These are phyloP conservation scores for Cicer cuneatum DNA, from an alignment of 306 rosid species.

Conservation along the genomic window DNA sequence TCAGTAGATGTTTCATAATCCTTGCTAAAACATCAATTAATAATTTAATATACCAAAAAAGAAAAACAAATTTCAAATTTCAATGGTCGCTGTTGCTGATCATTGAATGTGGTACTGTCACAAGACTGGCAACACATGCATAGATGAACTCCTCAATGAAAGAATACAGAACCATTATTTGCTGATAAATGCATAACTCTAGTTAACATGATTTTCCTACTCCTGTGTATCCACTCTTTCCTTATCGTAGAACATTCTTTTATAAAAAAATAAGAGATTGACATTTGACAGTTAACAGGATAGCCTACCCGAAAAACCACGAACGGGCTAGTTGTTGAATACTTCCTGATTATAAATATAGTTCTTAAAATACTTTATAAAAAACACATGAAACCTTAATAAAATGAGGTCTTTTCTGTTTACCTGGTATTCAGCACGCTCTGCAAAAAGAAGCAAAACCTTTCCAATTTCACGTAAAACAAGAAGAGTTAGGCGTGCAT, in stretches of 20 bases:
- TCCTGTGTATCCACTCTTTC: conserved; percentile 4
- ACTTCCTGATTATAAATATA: conserved; percentile 25
- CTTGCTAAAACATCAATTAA: conserved; percentile 27
- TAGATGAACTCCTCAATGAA: conserved; percentile 18
- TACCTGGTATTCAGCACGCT: conserved; percentile 95
- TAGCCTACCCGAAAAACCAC: conserved; percentile 22
- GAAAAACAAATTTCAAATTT: conserved; percentile 3
- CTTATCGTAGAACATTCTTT: neutral
- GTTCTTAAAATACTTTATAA: conserved; percentile 7
- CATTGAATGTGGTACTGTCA: conserved; percentile 18
- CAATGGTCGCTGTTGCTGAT: conserved; percentile 11
- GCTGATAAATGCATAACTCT: neutral
- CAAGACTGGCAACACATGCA: conserved; percentile 16
- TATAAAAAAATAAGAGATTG: neutral
- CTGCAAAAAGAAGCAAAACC: conserved; percentile 80
- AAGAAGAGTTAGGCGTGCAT: conserved; percentile 93
- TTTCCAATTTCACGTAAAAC: conserved; percentile 96
- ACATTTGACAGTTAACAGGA: neutral
- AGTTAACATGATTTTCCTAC: conserved; percentile 9
- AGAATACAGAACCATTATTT: neutral
- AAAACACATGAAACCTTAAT: conserved; percentile 27
- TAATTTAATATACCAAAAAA: neutral
- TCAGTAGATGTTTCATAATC: conserved; percentile 8
- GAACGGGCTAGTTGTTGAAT: conserved; percentile 23
- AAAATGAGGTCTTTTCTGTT: neutral